Evolutionary conservation across 2,329 filamentous ascomycete species (phyloP), one percentile per base, ranked within the genome.

Genomic region (Westerdykella sp.): DNA sequence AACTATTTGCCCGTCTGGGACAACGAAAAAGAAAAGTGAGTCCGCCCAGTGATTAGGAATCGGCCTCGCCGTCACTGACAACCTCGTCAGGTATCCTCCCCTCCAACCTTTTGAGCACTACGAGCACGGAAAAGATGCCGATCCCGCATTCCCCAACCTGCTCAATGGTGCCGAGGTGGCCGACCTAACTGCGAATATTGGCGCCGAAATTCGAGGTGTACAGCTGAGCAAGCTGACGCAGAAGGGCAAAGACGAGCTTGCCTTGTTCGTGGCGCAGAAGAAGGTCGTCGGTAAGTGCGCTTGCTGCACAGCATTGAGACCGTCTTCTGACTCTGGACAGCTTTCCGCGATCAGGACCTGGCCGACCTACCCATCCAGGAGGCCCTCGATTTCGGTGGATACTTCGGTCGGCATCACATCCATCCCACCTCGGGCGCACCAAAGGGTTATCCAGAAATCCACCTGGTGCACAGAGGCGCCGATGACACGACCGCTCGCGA

Each of bases 341-440:
- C 83, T 25, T 90, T 91, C 74, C 80, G 85, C 18, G 75, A 81
- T 57, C 86, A 90, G 60, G 83, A 90, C 51, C 69, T 76, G 35
- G 73, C 73, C 34, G 66, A 85, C 50, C 73, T 88, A 10, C 77
- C 84, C 6, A 88, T 90, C 56, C 64, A 78, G 22, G 75, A 86
- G 7, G 85, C 83, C 1, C 72, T 88, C 31, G 74, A 83, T 15
- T 82, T 81, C 50, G 85, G 81, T 39, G 75, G 78, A 41, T 89
- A 90, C 69, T 93, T 89, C 58, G 87, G 87, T 37, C 80, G 84
- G 7, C 84, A 85, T 54, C 87, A 93, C 69, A 86, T 91, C 45
- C 87, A 91, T 55, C 86, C 85, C 4, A 85, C 85, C 0, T 86
- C 81, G 0, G 86, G 87, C 1, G 81, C 83, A 0, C 87, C 87